Evolutionary conservation across 805 yeast species (phyloP), one percentile per base, ranked within the genome.

Genomic region (Brettanomyces naardenensis): DNA sequence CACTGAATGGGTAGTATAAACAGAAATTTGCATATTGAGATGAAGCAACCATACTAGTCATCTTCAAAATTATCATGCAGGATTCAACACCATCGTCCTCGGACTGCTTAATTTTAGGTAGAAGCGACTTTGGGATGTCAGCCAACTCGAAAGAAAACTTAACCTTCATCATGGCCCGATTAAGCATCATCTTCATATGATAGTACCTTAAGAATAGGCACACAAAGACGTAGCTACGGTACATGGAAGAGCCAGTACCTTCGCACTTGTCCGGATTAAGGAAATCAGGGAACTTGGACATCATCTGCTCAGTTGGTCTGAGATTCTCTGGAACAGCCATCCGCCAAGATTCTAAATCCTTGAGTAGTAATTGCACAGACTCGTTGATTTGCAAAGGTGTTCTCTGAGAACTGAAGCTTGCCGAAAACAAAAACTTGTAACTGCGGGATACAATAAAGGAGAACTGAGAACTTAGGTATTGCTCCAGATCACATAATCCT

Each of bases 1-100:
- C 59, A 43, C 56, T 44, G 32, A 61, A 53, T 14, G 63, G 58
- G 37, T 51, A 59, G 40, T 51, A 58, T 3, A 49, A 31, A 23
- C 47, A 44, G 33, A 51, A 52, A 22, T 45, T 44, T 4, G 49
- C 42, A 36, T 43, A 52, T 22, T 44, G 40, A 0, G 40, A 20
- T 14, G 45, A 35, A 4, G 15, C 13, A 36, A 51, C 49, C 15
- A 49, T 38, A 10, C 36, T 19, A 31, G 38, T 28, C 31, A 58
- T 23, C n/a, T 29, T 35, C 19, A 58, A 33, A 6, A 59, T 47
- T 2, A 44, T 33, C 31, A 64, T 41, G 5, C 61, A 55, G 11
- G 62, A 52, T 19, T 43, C 41, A 17, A 55, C 25, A 9, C 55
- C 49, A 7, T 46, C 33, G 9, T 31, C 28, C 10, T 44, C 46